phyloP scores from a whole-genome alignment of 2,329 filamentous ascomycete genomes.

The Hymenoscyphus repandus region DNA sequence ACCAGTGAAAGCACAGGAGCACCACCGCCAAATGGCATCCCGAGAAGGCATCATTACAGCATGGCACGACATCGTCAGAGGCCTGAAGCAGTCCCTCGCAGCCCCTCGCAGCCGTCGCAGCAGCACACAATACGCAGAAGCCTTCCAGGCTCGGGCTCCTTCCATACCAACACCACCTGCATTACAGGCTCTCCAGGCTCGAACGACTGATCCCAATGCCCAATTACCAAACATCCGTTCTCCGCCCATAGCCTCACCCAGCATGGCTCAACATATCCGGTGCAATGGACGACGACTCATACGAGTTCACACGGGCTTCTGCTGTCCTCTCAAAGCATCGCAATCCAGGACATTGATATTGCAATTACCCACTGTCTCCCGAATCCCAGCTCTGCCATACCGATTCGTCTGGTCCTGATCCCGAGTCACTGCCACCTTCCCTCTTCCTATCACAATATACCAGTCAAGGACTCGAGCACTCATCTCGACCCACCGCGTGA shows the following conservation, averaged over 20 bases:
- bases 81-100: no score
- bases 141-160: no score
- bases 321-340: no score
- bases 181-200: conserved; percentile 1
- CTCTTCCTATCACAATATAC: conserved; percentile 8
- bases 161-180: conserved; percentile 2
- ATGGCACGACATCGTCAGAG: no score
- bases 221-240: not conserved
- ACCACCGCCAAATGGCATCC: not conserved
- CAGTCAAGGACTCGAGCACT: no score
- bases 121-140: not conserved
- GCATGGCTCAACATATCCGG: not conserved
- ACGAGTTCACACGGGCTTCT: no score
- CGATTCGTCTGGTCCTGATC: conserved; percentile 12
- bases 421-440: conserved; percentile 12
- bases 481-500: not conserved
- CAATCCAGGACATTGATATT: not conserved
- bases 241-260: conserved; percentile 8
- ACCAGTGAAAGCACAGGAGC: no score
- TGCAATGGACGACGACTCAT: not conserved
- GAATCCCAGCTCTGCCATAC: not conserved
- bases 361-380: not conserved
- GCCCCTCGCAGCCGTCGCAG: not conserved
- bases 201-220: no score
- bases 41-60: not conserved